Evolutionary conservation across 441 rosid species (phyloP).

Genomic region (Croton setiger): DNA sequence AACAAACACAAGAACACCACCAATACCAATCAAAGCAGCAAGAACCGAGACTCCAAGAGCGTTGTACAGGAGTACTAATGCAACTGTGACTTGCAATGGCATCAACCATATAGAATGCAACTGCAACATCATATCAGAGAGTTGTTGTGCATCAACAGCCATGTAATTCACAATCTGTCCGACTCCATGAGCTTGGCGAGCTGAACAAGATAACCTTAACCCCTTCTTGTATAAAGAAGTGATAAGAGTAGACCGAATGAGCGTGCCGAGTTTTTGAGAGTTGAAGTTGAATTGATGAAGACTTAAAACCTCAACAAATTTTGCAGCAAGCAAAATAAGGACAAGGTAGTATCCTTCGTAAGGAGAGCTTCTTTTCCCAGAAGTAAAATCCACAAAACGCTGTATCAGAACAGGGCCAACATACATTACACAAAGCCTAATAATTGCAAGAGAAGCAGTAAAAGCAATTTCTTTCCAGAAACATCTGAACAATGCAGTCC

Average conservation of each 20-base stretch:
- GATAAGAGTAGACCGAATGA: conserved; percentile 70
- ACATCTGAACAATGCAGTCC: conserved; percentile 72
- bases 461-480: conserved; percentile 75
- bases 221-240: conserved; percentile 85
- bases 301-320: conserved; percentile 68
- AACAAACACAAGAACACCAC: conserved; percentile 45
- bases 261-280: conserved; percentile 92
- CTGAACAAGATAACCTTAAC: conserved; percentile 67
- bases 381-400: conserved; percentile 70
- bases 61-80: conserved; percentile 57
- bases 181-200: conserved; percentile 90
- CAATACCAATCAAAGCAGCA: conserved; percentile 56
- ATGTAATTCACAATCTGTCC: conserved; percentile 96
- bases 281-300: conserved; percentile 87
- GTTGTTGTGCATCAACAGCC: conserved; percentile 97
- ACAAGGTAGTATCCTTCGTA: conserved; percentile 83
- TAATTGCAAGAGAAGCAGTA: conserved; percentile 72
- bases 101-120: conserved; percentile 87
- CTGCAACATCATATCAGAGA: conserved; percentile 95
- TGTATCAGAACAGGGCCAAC: conserved; percentile 86
- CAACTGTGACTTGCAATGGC: conserved; percentile 76
- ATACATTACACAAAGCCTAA: conserved; percentile 69
- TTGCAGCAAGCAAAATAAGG: conserved; percentile 60
- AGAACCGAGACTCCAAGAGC: conserved; percentile 58
- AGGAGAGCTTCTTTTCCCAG: conserved; percentile 70